phyloP scores from a whole-genome alignment of 1,284 basidiomycete genomes.

The Taiwanofungus camphoratus region DNA sequence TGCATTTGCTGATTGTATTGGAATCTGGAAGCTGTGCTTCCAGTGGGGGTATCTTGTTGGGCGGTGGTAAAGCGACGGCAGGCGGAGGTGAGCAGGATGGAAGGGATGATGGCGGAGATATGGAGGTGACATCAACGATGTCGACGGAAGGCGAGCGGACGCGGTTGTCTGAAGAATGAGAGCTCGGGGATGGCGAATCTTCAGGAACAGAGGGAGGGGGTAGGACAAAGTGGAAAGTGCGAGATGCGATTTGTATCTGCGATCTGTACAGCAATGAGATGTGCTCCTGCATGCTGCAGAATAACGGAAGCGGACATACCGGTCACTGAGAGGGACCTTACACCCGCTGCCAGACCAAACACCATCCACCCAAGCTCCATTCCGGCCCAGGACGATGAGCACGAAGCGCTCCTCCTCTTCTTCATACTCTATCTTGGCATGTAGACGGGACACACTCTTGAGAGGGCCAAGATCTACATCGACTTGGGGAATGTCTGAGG shows the following conservation, averaged over 20 bases:
- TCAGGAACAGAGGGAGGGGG: conserved; percentile 71
- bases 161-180: conserved; percentile 52
- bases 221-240: conserved; percentile 95
- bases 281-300: background rate
- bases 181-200: conserved; percentile 72
- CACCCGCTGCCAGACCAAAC: conserved; percentile 89
- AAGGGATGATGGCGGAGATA: conserved; percentile 75
- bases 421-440: conserved; percentile 94
- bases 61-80: conserved; percentile 24
- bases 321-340: conserved; percentile 74
- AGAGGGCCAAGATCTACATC: conserved; percentile 97
- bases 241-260: conserved; percentile 97
- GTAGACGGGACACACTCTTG: conserved; percentile 94
- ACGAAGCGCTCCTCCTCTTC: conserved; percentile 85
- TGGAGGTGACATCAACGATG: conserved; percentile 73
- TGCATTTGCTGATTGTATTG: conserved; percentile 44
- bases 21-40: conserved; percentile 50
- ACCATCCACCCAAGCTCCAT: conserved; percentile 97
- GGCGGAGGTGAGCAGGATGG: conserved; percentile 68
- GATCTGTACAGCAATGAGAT: conserved; percentile 51
- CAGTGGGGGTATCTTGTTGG: conserved; percentile 27
- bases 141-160: conserved; percentile 64
- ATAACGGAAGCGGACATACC: conserved; percentile 42
- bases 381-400: conserved; percentile 87
- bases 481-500: conserved; percentile 47